Base-by-base conservation (phyloP, 352 stramenopile genomes). In the Globisporangium irregulare region DNA sequence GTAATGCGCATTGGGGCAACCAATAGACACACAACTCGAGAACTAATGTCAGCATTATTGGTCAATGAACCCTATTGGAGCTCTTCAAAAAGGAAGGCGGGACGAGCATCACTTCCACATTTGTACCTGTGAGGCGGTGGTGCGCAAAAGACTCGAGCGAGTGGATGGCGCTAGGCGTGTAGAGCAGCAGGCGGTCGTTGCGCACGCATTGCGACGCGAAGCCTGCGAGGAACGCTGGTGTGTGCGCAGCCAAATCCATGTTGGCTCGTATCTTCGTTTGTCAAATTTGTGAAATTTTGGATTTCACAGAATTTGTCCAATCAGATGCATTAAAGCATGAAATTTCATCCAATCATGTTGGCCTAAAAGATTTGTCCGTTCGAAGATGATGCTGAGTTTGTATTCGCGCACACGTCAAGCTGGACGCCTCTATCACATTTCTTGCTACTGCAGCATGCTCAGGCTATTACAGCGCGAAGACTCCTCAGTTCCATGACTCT, bases 141-240 rank as follows among this genome's bases (percentile, higher is more conserved):
- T 57, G 46, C 32, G 8, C 66, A 57, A 77, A 74, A 0, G 79
- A 84, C 50, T 25, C 46, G 1, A 78, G 43, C 3, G 55, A n/a
- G 32, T 69, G 70, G n/a, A 76, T 50, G 14, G 51, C 20, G n/a
- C 57, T 51, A 4, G 80, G 80, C 18, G 61, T 66, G 59, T 78
- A 82, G 41, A 73, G 73, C 46, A n/a, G 29, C 18, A 79, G 54
- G 1, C 14, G 59, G 25, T 38, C 38, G 34, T n/a, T 24, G n/a
- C 43, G 60, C 46, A 83, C 70, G 56, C 80, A 89, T 46, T 82
- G 73, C 32, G 57, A 38, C 3, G 77, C 75, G 61, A 89, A 80
- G 43, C 55, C 71, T 9, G 65, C n/a, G 22, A 73, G 43, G 58
- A 74, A 69, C 55, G 69, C 41, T 6, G 80, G 77, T 29, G 71